Evolutionary conservation across 768 basidiomycete genomes (phyloP), one percentile per base, ranked within the genome.

Genomic region (Postia placenta): DNA sequence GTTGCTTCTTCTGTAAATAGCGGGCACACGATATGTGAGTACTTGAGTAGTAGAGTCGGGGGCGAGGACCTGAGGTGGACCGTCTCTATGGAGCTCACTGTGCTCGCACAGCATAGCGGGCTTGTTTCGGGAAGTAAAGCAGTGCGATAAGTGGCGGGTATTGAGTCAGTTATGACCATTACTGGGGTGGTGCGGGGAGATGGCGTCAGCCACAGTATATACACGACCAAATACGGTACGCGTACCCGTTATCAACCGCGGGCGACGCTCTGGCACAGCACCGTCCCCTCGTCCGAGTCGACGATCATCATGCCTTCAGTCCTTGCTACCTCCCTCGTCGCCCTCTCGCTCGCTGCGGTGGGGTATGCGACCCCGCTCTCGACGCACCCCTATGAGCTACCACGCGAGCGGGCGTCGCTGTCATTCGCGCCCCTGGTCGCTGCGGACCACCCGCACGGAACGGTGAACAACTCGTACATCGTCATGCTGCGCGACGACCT

Each of bases 391-490:
- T 60, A 71, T 51, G 45, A 65, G 47, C 48, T 64, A 4, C 60
- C 62, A n/a, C 59, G 61, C 25, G 48, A 55, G 38, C 72, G 73
- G 40, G 67, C 75, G 20, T 69, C 76, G 38, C 61, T 85, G 35
- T 56, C 71, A 14, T 64, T 81, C 42, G 87, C 87, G 7, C 86
- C 87, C 25, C 67, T 89, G 44, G 48, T 76, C 47, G 75, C 71
- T 30, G 69, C 69, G 33, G 69, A 79, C 53, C 83, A 86, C 60
- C 77, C 80, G 46, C 81, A 87, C 67, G 81, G 83, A 45, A 72
- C 79, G 49, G 70, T 94, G 64, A 83, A 87, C 71, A 86, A 94
- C 74, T 88, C 90, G n/a, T 98, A 97, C 72, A 92, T 98, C 54
- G 80, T 98, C 65, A 77, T 92, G 64, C 74, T 98, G 55, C 92